A percentile compares a stretch with the other conserved stretches of the same genome.
Evolutionary conservation across 768 basidiomycete species (phyloP).

Genomic region (Russula olivacea): DNA sequence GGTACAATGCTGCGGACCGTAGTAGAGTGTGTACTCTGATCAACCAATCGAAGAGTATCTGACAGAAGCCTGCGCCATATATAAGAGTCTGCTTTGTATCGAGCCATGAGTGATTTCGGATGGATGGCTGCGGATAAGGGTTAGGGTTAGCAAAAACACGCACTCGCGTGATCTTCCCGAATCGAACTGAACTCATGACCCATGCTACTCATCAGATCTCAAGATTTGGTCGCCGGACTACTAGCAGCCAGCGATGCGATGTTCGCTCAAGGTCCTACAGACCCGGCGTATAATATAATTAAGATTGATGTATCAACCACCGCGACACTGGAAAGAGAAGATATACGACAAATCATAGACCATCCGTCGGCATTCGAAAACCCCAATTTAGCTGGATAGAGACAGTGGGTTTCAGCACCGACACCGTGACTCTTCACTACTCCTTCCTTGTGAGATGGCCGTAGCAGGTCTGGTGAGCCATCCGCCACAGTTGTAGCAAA

Average conservation of each 20-base stretch:
- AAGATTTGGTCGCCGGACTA: not conserved
- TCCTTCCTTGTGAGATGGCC: no score
- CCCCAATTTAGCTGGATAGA: no score
- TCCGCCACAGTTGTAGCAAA: constrained; percentile 47
- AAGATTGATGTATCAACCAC: not conserved
- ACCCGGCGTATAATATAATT: not conserved
- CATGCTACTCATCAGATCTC: not conserved
- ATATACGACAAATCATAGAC: no score
- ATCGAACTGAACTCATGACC: no score
- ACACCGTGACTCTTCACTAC: no score
- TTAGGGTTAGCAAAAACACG: not conserved
- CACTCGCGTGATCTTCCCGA: no score
- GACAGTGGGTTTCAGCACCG: not conserved
- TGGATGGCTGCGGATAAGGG: not conserved
- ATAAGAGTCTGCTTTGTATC: no score
- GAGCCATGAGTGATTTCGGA: not conserved
- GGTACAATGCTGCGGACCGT: no score
- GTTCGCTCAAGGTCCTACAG: not conserved
- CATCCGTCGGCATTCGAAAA: not conserved
- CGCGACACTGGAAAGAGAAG: no score
- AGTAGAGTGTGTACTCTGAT: no score
- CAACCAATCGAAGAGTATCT: no score
- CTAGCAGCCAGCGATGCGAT: not conserved
- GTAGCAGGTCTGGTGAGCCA: no score
- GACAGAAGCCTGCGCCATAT: not conserved